Conservation (phyloP, 1,139 yeast genomes). For the Blastobotrys aristatus region DNA sequence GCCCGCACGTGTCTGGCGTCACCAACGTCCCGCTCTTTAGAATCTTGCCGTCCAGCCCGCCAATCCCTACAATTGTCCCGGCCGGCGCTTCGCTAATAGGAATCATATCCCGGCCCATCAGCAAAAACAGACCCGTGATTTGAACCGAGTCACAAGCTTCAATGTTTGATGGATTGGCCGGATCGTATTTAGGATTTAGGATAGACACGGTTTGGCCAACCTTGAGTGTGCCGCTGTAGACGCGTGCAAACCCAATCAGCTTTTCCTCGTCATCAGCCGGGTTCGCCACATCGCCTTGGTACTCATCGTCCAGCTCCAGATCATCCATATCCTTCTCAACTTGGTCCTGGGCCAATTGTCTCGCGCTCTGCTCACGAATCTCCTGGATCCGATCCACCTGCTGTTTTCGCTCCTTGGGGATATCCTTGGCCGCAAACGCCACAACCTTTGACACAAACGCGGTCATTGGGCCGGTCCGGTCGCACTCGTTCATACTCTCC, state of each 20-base stretch:
- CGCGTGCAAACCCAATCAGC: conserved; percentile 80
- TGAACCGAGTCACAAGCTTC: conserved; percentile 37
- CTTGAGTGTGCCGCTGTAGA: conserved; percentile 76
- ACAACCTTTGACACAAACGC: conserved; percentile 90
- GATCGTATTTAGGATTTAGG: conserved; percentile 84
- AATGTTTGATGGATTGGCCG: conserved; percentile 50
- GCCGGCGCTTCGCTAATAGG: conserved; percentile 80
- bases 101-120: conserved; percentile 91
- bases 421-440: conserved; percentile 73
- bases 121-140: conserved; percentile 64
- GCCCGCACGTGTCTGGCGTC: conserved; percentile 39
- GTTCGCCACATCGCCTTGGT: conserved; percentile 28
- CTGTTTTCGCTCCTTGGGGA: conserved; percentile 50
- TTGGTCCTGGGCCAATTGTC: conserved; percentile 40
- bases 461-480: conserved; percentile 54
- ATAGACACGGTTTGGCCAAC: conserved; percentile 72
- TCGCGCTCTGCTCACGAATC: conserved; percentile 63
- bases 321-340: conserved; percentile 15
- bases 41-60: conserved; percentile 78
- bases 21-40: conserved; percentile 84
- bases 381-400: conserved; percentile 43
- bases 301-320: conserved; percentile 33
- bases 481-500: conserved; percentile 61
- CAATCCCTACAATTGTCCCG: conserved; percentile 92
- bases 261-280: conserved; percentile 30